Base-by-base conservation (phyloP, 2,329 filamentous ascomycete genomes). In the Colletotrichum phormii region DNA sequence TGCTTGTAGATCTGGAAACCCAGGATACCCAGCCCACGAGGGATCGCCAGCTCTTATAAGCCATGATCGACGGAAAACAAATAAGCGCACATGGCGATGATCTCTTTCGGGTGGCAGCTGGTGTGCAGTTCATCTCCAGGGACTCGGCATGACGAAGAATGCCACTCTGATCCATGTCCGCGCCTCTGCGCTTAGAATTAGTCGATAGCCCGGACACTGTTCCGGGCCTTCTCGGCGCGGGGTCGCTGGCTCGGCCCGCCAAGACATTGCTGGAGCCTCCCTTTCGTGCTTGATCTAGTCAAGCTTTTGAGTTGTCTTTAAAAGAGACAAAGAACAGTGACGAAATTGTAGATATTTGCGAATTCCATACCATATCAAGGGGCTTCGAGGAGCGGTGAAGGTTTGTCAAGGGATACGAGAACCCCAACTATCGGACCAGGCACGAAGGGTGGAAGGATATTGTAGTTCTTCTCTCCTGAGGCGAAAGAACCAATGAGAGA, bases 201-300 rank as follows among this genome's bases (percentile, higher is more conserved):
- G 42, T 26, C 24, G 24, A 37, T 33, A 70, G 31, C 24, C 53
- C 62, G 54, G 62, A 24, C 42, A 29, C 31, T 7, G 15, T 57
- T 54, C 33, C 62, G 62, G n/a, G 31, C 18, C 13, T 15, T 59
- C 35, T 53, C 62, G 26, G 59, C 31, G 55, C 33, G 54, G 46
- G 37, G 24, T 54, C 42, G 31, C 26, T 57, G 54, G 63, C 42
- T 59, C 26, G 55, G 54, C 26, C 62, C n/a, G 54, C 67, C 33
- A 46, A 71, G 54, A 60, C 33, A 24, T 24, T 46, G 8, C 18
- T 31, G 24, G 31, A 15, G 37, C 24, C 35, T 33, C 24, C 42
- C 42, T 49, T 49, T 49, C 42, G 18, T 49, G 42, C 42, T 24
- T 24, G 6, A 26, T 35, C 29, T 22, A 31, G 22, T 13, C 29